Conservation (phyloP, 1,139 yeast genomes). For the Suhomyces panamericanus region DNA sequence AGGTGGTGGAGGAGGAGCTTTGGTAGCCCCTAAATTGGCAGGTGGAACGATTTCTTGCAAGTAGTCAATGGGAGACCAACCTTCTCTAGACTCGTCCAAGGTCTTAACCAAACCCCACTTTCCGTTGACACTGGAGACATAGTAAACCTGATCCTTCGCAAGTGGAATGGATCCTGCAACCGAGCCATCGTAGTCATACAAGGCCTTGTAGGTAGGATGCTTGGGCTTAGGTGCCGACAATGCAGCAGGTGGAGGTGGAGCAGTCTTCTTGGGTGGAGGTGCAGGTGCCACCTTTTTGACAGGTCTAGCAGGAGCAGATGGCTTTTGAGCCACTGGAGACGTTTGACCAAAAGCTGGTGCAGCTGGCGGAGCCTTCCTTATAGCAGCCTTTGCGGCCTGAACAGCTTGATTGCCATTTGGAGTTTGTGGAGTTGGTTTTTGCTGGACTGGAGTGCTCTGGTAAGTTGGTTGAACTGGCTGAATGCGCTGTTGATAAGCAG, state of each 20-base stretch:
- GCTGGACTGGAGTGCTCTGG: slow-evolving; percentile 14
- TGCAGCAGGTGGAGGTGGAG: slow-evolving; percentile 49
- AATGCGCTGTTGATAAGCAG: slow-evolving; percentile 9
- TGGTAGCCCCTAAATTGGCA: slow-evolving; percentile 23
- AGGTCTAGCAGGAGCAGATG: slow-evolving; percentile 26
- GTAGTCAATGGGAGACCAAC: slow-evolving; percentile 97
- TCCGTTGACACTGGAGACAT: slow-evolving; percentile 73
- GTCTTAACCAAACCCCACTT: slow-evolving; percentile 86
- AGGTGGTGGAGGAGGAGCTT: slow-evolving; percentile 38
- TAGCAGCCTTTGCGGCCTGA: slow-evolving; percentile 14
- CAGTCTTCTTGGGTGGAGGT: slow-evolving; percentile 37
- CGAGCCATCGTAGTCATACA: slow-evolving; percentile 86
- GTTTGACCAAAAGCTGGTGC: slow-evolving; percentile 10
- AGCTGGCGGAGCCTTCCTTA: slow-evolving; percentile 8
- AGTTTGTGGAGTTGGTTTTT: slow-evolving; percentile 11
- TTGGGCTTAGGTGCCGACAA: slow-evolving; percentile 59
- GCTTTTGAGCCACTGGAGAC: slow-evolving; percentile 12
- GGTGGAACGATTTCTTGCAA: slow-evolving; percentile 64
- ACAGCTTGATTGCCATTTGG: slow-evolving; percentile 9
- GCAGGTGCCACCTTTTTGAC: slow-evolving; percentile 39
- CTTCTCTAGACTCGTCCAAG: slow-evolving; percentile 74
- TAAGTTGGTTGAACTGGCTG: slow-evolving; percentile 10
- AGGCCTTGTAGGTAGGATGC: slow-evolving; percentile 79
- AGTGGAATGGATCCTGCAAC: slow-evolving; percentile 82
- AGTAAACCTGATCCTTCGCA: slow-evolving; percentile 70